A percentile compares a stretch with the other conserved stretches of the same genome.
These are phyloP conservation scores for Biscogniauxia mediterranea DNA, from an alignment of 2,329 filamentous ascomycete genomes.

Conservation along the genomic window DNA sequence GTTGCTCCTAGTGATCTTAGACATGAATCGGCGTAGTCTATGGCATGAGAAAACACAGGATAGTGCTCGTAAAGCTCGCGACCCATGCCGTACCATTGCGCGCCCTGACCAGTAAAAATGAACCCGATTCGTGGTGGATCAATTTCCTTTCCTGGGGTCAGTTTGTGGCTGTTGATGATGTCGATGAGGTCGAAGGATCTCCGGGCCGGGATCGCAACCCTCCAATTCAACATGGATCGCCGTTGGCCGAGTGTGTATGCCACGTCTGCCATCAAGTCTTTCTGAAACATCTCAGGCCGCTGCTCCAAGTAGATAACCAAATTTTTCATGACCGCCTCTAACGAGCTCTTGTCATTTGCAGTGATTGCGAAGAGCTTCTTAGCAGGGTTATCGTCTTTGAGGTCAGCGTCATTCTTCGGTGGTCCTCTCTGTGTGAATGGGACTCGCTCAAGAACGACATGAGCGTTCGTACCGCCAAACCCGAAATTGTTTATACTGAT, in stretches of 20 bases:
- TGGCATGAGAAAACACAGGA: conserved; percentile 34
- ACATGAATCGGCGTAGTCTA: conserved; percentile 36
- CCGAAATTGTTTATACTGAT: conserved; percentile 40
- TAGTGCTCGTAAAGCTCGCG: conserved; percentile 40
- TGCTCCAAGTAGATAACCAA: conserved; percentile 42
- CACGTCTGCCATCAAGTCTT: conserved; percentile 43
- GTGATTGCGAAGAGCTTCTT: conserved; percentile 44
- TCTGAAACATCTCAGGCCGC: conserved; percentile 43
- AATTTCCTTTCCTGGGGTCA: conserved; percentile 36
- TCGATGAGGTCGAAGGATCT: conserved; percentile 46
- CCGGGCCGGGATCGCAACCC: conserved; percentile 42
- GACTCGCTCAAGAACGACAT: conserved; percentile 32
- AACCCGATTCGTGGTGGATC: conserved; percentile 38
- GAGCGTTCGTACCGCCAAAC: conserved; percentile 32
- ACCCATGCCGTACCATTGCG: conserved; percentile 43
- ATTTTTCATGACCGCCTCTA: conserved; percentile 39
- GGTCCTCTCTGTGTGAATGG: conserved; percentile 34
- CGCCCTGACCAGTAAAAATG: conserved; percentile 43
- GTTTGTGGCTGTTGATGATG: conserved; percentile 40
- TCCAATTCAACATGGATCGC: conserved; percentile 43
- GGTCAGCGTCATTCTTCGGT: conserved; percentile 33
- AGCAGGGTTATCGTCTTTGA: conserved; percentile 28
- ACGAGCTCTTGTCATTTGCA: conserved; percentile 39
- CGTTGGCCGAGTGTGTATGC: conserved; percentile 48
- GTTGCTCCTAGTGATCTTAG: conserved; percentile 31